Base-by-base conservation (phyloP, 441 rosid species). In the Pelargonium myrrhifolium region DNA sequence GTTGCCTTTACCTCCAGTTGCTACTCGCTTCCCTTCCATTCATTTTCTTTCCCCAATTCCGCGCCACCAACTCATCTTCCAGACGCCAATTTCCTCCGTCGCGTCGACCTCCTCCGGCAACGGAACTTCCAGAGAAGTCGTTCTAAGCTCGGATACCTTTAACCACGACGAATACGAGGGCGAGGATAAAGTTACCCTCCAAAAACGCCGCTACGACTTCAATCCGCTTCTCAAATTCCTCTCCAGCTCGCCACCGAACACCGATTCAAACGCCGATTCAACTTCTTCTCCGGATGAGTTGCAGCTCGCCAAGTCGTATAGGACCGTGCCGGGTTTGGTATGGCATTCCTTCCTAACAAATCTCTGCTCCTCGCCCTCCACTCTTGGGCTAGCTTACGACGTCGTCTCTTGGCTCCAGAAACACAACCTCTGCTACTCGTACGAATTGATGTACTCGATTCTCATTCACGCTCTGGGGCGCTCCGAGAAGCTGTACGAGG, bases 401-500 rank as follows among this genome's bases (percentile, higher is more conserved):
- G 87, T 94, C 17, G 99, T 94, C 64, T 82, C 89, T 0, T 94
- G 99, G 99, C 86, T 94, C 0, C 88, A 87, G 68, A 87, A 78
- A 51, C 98, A 94, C 72, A 89, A 87, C 24, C 96, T 94, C 65
- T 94, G 98, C 72, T 94, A 85, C 84, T 94, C 99, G 0, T 94
- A 87, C 73, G 97, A 94, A 81, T 86, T 94, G 39, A 94, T 90
- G 69, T 92, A 90, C 74, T 92, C 97, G 0, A 94, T 94, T 65
- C 87, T 92, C 6, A 92, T 94, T 51, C 96, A 94, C 78, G 94
- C 93, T 15, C 92, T 92, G 39, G 98, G 99, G 22, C 88, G 89
- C 15, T 88, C 96, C 6, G 99, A 94, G 87, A 88, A 92, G 86
- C 85, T 94, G 0, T 90, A 94, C 79, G 98, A 94, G 65, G 99